Conservation (phyloP, 176 grass and related monocot genomes). For the Oryza glaberrima region DNA sequence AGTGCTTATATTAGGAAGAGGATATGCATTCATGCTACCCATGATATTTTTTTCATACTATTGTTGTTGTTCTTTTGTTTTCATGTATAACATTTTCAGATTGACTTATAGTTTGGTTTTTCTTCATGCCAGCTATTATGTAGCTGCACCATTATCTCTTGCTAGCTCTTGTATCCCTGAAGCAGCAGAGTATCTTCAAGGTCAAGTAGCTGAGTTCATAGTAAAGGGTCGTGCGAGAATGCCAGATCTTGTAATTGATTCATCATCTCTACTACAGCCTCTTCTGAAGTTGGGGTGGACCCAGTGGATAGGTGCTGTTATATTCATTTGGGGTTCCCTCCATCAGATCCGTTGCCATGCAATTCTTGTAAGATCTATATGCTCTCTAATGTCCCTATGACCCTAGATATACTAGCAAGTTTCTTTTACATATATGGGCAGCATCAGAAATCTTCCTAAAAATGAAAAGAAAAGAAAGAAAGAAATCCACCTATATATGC, state of each 20-base stretch:
- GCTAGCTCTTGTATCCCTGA: conserved; percentile 75
- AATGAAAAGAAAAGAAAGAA: neutral
- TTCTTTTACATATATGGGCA: conserved; percentile 28
- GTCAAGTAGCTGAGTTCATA: conserved; percentile 78
- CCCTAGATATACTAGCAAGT: neutral
- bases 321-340: conserved; percentile 86
- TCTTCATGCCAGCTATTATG: conserved; percentile 69
- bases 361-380: conserved; percentile 71
- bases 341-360: conserved; percentile 80
- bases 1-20: conserved; percentile 11
- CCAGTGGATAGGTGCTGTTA: conserved; percentile 71
- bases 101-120: conserved; percentile 21
- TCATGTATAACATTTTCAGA: conserved; percentile 9
- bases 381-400: conserved; percentile 4
- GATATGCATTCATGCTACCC: conserved; percentile 5
- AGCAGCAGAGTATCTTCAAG: conserved; percentile 51
- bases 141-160: conserved; percentile 71
- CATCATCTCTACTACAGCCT: conserved; percentile 61
- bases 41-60: neutral
- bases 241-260: conserved; percentile 73
- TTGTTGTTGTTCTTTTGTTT: conserved; percentile 8
- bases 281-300: conserved; percentile 70
- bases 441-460: neutral
- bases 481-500: neutral
- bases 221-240: conserved; percentile 77